Conservation (phyloP, 768 basidiomycete genomes). For the Lentinula edodes region DNA sequence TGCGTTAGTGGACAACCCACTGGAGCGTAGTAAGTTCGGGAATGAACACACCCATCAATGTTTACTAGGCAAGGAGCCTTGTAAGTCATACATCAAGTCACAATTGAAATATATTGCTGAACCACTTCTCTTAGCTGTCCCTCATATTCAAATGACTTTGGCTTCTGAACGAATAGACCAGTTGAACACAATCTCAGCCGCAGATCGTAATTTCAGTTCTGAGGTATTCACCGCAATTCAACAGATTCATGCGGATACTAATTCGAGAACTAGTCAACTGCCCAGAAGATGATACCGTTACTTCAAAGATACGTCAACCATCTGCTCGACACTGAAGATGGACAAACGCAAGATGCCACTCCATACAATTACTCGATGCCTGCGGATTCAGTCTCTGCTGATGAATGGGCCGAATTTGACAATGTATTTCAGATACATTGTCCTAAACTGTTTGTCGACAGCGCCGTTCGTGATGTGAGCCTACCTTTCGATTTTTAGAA, state of each 20-base stretch:
- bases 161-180: constrained; percentile 49
- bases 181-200: constrained; percentile 23
- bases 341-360: constrained; percentile 25
- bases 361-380: constrained; percentile 58
- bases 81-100: constrained; percentile 33
- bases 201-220: not conserved
- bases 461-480: constrained; percentile 73
- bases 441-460: constrained; percentile 75
- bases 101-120: not conserved
- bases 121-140: constrained; percentile 39
- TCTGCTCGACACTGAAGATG: constrained; percentile 40
- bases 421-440: constrained; percentile 90
- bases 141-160: constrained; percentile 59
- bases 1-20: constrained; percentile 31
- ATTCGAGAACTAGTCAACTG: not conserved
- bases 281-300: constrained; percentile 48
- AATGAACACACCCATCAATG: constrained; percentile 80
- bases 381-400: constrained; percentile 57
- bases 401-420: constrained; percentile 79
- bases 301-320: constrained; percentile 57
- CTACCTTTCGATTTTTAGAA: not conserved
- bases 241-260: not conserved
- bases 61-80: constrained; percentile 64
- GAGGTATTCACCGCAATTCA: not conserved
- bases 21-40: constrained; percentile 74